Evolutionary conservation across 202 grass and related monocot species (phyloP), one percentile per base, ranked within the genome.

Genomic region (Zizania palustris): DNA sequence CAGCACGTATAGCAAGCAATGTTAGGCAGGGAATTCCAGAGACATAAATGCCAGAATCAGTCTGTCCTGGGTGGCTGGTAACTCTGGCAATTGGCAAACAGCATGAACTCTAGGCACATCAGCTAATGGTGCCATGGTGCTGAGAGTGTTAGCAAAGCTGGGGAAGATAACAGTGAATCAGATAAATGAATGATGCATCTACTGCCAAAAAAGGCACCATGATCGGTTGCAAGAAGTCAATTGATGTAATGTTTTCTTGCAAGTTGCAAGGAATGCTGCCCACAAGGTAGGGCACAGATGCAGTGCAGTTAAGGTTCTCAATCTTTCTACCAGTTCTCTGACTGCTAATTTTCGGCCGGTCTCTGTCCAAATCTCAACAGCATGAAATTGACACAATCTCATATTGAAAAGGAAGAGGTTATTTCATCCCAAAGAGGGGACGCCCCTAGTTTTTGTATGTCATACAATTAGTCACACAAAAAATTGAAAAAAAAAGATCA

Each of bases 11-110:
- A 51, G 69, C 69, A 85, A 51, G 69, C 69, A 85, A 38, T 45
- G 79, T 48, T 88, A 41, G 81, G 65, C 65, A 71, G 68, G 42
- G 67, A 4, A 58, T 66, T 85, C 59, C 18, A 65, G 49, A 56
- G 60, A 60, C 75, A 71, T 69, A 72, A 50, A 76, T 40, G 86
- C 21, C 42, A 60, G 56, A 38, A 18, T 40, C 16, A 81, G 71
- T 40, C 16, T 84, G 71, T 28, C 81, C 86, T 84, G 36, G n/a
- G 8, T 36, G 9, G 18, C 69, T 49, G 85, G 85, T 49, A 88
- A 88, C 50, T 9, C 50, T 20, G 57, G 50, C 12, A 34, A 58
- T 53, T 20, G 64, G 50, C 12, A 19, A 58, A n/a, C 8, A 67
- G 8, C 60, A 59, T 8, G 43, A 51, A 48, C 46, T 62, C 85